Evolutionary conservation across 2,329 filamentous ascomycete genomes (phyloP), one percentile per base, ranked within the genome.

Genomic region (Xylaria sp.): DNA sequence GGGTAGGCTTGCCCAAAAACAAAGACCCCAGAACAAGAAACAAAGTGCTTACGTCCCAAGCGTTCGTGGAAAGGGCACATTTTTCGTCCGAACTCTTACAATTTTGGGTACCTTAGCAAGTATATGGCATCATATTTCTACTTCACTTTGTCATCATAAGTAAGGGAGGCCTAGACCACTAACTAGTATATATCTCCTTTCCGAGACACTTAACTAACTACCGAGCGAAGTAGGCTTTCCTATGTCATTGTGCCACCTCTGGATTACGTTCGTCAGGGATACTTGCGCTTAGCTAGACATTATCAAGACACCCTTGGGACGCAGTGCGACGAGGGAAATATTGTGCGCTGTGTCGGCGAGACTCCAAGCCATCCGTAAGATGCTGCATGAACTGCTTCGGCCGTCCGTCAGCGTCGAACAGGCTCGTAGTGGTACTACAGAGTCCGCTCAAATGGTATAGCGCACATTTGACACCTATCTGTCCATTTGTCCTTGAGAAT

Each of bases 1-100:
- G 54, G 62, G 54, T 64, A 64, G n/a, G 20, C 43, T 31, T 33
- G 52, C 61, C 36, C 54, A 41, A 15, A 41, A 15, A 41, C 15
- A 25, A 39, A 13, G 18, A 41, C 2, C 5, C 2, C 9, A 12
- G 23, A 12, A 51, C 23, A 51, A 23, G 18, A n/a, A 33, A 31
- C 51, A 33, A 54, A 13, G 7, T 54, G 28, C 25, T 54, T 25
- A 25, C 13, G 1, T 25, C 23, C 46, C 13, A 51, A 10, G 20
- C 23, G 5, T 28, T 52, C 15, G 1, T 15, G 23, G 31, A 18
- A 48, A 15, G 13, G 7, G 1, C 4, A 52, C 18, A 23, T 28
- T 28, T 31, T 18, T 18, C 23, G 5, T 58, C 0, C 12, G 36
- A 28, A 58, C n/a, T 7, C 15, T 25, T 25, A 49, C 8, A 23